Evolutionary conservation across 2,329 filamentous ascomycete species (phyloP).

Genomic region (Neoascochyta sp.): DNA sequence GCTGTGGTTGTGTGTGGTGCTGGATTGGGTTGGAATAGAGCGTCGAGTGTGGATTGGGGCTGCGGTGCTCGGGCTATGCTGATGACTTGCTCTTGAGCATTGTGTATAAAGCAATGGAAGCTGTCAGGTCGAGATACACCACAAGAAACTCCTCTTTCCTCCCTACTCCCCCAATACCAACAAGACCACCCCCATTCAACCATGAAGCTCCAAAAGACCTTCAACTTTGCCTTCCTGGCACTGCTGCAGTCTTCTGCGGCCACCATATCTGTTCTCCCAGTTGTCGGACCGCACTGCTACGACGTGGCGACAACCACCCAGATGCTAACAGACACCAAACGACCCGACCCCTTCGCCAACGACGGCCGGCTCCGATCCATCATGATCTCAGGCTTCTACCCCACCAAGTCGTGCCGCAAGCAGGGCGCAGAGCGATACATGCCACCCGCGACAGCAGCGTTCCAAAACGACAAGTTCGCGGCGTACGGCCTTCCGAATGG

Average conservation of each 20-base stretch:
- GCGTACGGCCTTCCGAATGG: slow-evolving; percentile 27
- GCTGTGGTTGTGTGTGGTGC: too few relatives aligned
- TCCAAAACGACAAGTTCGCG: slow-evolving; percentile 19
- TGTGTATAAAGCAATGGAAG: too few relatives aligned
- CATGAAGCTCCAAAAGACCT: not conserved
- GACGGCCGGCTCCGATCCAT: slow-evolving; percentile 15
- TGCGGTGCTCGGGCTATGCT: too few relatives aligned
- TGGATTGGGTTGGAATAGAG: too few relatives aligned
- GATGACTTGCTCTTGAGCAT: too few relatives aligned
- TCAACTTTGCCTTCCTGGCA: slow-evolving; percentile 3
- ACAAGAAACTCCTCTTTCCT: too few relatives aligned
- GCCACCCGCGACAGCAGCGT: slow-evolving; percentile 19
- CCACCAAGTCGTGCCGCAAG: slow-evolving; percentile 11
- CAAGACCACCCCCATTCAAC: slow-evolving; percentile 2
- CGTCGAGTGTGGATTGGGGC: too few relatives aligned
- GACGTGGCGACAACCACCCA: slow-evolving; percentile 13
- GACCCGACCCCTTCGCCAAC: slow-evolving; percentile 20
- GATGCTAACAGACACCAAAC: slow-evolving; percentile 14
- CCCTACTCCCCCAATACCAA: not conserved
- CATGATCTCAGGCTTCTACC: slow-evolving; percentile 25
- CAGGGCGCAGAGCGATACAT: slow-evolving; percentile 16
- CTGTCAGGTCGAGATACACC: too few relatives aligned
- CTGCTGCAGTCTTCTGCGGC: slow-evolving; percentile 1
- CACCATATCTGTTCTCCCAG: slow-evolving; percentile 8
- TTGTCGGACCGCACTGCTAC: slow-evolving; percentile 10